These are phyloP conservation scores for Emergomyces pasteurianus DNA, from an alignment of 2,329 filamentous ascomycete genomes.

Conservation along the genomic window DNA sequence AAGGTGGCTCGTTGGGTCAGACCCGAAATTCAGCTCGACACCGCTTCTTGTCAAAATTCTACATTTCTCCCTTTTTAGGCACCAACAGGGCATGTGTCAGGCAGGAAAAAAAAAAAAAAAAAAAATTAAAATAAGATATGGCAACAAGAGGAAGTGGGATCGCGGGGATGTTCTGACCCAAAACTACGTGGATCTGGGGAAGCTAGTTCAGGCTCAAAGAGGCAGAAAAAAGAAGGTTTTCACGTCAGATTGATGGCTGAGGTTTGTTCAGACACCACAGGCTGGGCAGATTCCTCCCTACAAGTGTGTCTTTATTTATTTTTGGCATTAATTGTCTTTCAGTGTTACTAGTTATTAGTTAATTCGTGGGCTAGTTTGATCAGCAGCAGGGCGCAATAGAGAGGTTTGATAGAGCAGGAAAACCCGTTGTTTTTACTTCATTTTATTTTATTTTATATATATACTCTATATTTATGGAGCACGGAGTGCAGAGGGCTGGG, in stretches of 20 bases:
- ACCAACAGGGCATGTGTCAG: background rate
- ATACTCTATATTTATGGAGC: too few relatives aligned
- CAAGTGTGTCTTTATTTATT: background rate
- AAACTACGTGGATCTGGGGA: background rate
- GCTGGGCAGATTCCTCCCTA: too few relatives aligned
- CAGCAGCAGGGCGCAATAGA: background rate
- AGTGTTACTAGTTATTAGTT: background rate
- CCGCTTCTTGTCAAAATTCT: background rate
- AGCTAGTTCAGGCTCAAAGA: background rate
- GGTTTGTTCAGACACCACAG: background rate
- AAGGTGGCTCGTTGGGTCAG: background rate
- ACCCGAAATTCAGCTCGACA: background rate
- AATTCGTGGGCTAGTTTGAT: background rate
- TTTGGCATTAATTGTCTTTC: background rate
- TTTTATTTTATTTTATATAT: too few relatives aligned
- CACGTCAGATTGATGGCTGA: background rate
- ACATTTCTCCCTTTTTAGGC: background rate
- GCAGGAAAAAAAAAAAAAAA: background rate
- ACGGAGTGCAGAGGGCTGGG: too few relatives aligned
- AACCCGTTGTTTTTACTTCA: too few relatives aligned
- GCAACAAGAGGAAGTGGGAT: background rate
- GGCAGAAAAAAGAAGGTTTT: background rate
- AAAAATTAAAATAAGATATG: too few relatives aligned
- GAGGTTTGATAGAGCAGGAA: background rate
- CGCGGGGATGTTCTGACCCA: background rate